These are phyloP conservation scores for Colletotrichum godetiae DNA, from an alignment of 2,329 filamentous ascomycete species.

Conservation along the genomic window DNA sequence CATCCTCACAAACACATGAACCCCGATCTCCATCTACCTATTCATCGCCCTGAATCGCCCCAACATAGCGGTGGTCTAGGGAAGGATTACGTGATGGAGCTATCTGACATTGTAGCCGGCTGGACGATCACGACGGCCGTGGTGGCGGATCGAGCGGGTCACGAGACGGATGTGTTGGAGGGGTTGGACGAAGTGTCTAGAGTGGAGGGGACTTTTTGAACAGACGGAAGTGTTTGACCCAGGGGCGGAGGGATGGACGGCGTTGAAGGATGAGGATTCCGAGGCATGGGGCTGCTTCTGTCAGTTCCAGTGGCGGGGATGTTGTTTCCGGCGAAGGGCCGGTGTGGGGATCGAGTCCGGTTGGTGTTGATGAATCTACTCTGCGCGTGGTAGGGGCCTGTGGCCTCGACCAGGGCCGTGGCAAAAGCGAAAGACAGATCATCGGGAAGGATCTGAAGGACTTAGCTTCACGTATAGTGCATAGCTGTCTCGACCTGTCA, in stretches of 20 bases:
- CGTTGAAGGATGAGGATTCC: not conserved
- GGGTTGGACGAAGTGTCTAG: not conserved
- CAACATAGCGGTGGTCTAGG: constrained; percentile 48
- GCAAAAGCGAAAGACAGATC: not conserved
- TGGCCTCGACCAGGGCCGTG: not conserved
- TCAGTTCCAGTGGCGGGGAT: constrained; percentile 39
- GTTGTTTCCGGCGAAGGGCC: constrained; percentile 47
- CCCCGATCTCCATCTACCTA: constrained; percentile 39
- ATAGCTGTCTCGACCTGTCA: not conserved
- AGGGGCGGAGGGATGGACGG: not conserved
- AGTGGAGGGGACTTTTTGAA: not conserved
- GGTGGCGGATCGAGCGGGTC: not conserved
- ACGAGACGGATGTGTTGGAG: not conserved
- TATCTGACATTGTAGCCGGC: constrained; percentile 25
- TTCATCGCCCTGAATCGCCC: constrained; percentile 45
- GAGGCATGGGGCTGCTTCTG: not conserved
- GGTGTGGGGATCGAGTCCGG: not conserved
- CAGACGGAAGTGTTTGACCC: constrained; percentile 1
- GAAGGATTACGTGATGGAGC: constrained; percentile 44
- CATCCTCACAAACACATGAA: not conserved
- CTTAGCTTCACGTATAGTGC: not conserved
- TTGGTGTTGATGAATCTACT: not conserved
- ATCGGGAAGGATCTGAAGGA: not conserved
- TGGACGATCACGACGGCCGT: not conserved
- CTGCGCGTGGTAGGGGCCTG: not conserved